Percentiles rank a stretch among this genome's conserved stretches.
Evolutionary conservation across 2,329 filamentous ascomycete species (phyloP).

Genomic region (Drechslerella stenobrocha): DNA sequence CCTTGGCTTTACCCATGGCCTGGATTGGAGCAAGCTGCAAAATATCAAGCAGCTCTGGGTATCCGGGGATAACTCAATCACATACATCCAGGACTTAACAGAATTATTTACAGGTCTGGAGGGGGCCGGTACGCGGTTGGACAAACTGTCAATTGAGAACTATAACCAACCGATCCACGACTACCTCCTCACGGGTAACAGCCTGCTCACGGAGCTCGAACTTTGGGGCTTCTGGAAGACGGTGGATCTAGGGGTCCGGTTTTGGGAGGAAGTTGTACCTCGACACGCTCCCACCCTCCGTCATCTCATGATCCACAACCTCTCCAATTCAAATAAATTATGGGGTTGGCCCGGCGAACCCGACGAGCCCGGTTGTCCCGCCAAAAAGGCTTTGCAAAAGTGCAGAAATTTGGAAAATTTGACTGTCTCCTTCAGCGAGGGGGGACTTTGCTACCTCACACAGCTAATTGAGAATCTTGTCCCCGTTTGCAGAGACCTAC

Average conservation of each 20-base stretch:
- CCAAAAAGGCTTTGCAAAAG: slow-evolving; percentile 20
- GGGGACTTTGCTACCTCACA: slow-evolving; percentile 13
- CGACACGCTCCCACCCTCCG: slow-evolving; percentile 19
- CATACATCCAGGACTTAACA: slow-evolving; percentile 21
- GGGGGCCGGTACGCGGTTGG: slow-evolving; percentile 8
- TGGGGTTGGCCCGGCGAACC: slow-evolving; percentile 28
- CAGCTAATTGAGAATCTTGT: slow-evolving; percentile 28
- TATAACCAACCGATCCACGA: slow-evolving; percentile 28
- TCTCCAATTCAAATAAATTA: background rate
- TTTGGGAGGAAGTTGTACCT: slow-evolving; percentile 44
- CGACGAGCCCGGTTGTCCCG: slow-evolving; percentile 6
- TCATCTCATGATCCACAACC: slow-evolving; percentile 16
- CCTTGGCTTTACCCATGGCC: slow-evolving; percentile 32
- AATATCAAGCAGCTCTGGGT: slow-evolving; percentile 31
- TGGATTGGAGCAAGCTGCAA: slow-evolving; percentile 25
- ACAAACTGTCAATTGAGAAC: slow-evolving; percentile 20
- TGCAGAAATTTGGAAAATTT: slow-evolving; percentile 24
- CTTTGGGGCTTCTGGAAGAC: slow-evolving; percentile 32
- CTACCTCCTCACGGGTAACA: slow-evolving; percentile 13
- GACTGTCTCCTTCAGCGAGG: slow-evolving; percentile 33
- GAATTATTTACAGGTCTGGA: slow-evolving; percentile 27
- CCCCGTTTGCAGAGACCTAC: slow-evolving; percentile 7
- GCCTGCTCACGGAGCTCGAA: slow-evolving; percentile 14
- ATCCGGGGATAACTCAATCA: slow-evolving; percentile 34
- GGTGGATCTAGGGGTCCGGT: slow-evolving; percentile 6